A percentile compares a stretch with the other conserved stretches of the same genome.
phyloP scores from a whole-genome alignment of 2,329 filamentous ascomycete genomes.

The Chaetomiaceae sp. region DNA sequence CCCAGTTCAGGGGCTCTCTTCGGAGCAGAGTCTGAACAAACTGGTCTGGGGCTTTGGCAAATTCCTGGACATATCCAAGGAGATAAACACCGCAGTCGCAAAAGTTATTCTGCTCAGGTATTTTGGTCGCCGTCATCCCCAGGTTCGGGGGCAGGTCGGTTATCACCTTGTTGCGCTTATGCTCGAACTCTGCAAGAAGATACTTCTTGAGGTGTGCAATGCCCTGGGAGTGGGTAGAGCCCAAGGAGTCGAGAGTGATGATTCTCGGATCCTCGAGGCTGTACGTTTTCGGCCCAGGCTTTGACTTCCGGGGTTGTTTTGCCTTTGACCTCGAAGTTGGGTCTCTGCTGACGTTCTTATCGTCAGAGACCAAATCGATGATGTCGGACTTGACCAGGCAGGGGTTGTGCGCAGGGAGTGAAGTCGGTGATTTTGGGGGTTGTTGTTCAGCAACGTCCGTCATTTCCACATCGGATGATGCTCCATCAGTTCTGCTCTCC shows the following conservation, averaged over 20 bases:
- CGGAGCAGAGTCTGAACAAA: slow-evolving; percentile 66
- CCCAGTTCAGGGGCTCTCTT: slow-evolving; percentile 47
- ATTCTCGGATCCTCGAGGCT: slow-evolving; percentile 61
- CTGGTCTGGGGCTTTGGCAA: slow-evolving; percentile 67
- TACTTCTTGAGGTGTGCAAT: slow-evolving; percentile 71
- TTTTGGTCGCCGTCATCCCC: slow-evolving; percentile 64
- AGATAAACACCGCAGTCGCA: slow-evolving; percentile 89
- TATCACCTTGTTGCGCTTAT: slow-evolving; percentile 49
- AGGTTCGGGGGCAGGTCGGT: slow-evolving; percentile 31
- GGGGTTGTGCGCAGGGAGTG: neutral
- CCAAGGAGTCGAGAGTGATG: slow-evolving; percentile 83
- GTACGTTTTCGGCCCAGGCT: slow-evolving; percentile 33
- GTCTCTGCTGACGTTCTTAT: slow-evolving; percentile 6
- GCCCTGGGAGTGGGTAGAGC: slow-evolving; percentile 57
- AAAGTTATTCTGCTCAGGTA: slow-evolving; percentile 78
- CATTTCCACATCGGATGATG: slow-evolving; percentile 20
- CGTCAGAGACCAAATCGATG: slow-evolving; percentile 16
- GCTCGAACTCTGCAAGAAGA: slow-evolving; percentile 65
- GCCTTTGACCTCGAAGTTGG: neutral
- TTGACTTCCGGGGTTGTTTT: slow-evolving; percentile 29
- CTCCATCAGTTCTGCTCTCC: neutral
- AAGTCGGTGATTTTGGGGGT: neutral
- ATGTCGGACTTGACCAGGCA: slow-evolving; percentile 12
- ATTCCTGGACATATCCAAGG: slow-evolving; percentile 77
- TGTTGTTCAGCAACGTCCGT: slow-evolving; percentile 2